Conservation (phyloP, 768 basidiomycete genomes). For the Harrya chromipes region DNA sequence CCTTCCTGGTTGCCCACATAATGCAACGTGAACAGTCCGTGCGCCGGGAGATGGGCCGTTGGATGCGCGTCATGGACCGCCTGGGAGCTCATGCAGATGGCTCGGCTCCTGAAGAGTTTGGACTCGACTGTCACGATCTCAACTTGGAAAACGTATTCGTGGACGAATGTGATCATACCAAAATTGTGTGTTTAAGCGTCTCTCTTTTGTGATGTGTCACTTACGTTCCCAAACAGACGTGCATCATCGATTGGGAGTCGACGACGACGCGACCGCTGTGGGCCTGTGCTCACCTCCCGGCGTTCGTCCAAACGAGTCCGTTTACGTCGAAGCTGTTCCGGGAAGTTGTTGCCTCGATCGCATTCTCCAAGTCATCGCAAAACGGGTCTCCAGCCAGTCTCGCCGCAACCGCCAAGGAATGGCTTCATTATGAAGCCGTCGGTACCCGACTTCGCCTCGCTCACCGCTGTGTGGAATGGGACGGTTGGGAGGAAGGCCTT, state of each 20-base stretch:
- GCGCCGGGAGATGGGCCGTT: slow-evolving; percentile 67
- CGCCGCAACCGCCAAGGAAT: slow-evolving; percentile 55
- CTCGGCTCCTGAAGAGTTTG: slow-evolving; percentile 56
- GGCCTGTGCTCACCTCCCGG: slow-evolving; percentile 80
- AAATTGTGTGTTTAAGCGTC: slow-evolving; percentile 53
- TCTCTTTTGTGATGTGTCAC: neutral
- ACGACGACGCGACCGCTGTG: slow-evolving; percentile 85
- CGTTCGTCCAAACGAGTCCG: slow-evolving; percentile 74
- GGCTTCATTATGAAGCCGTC: slow-evolving; percentile 68
- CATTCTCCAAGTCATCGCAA: slow-evolving; percentile 22
- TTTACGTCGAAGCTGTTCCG: slow-evolving; percentile 73
- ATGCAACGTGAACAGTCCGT: slow-evolving; percentile 60
- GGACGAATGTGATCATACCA: slow-evolving; percentile 60
- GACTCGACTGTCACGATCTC: slow-evolving; percentile 81
- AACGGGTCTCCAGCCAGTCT: slow-evolving; percentile 29
- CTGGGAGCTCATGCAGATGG: slow-evolving; percentile 37
- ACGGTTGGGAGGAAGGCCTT: slow-evolving; percentile 88
- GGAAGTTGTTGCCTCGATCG: slow-evolving; percentile 53
- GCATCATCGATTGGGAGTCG: slow-evolving; percentile 89
- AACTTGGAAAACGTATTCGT: slow-evolving; percentile 86
- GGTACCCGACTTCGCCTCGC: slow-evolving; percentile 70
- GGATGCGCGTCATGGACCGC: slow-evolving; percentile 65
- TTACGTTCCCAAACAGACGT: slow-evolving; percentile 49
- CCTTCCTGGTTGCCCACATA: slow-evolving; percentile 74
- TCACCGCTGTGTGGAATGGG: slow-evolving; percentile 84